Conservation (phyloP, 495 filamentous ascomycete species). For the Hypoxylon fuscum region DNA sequence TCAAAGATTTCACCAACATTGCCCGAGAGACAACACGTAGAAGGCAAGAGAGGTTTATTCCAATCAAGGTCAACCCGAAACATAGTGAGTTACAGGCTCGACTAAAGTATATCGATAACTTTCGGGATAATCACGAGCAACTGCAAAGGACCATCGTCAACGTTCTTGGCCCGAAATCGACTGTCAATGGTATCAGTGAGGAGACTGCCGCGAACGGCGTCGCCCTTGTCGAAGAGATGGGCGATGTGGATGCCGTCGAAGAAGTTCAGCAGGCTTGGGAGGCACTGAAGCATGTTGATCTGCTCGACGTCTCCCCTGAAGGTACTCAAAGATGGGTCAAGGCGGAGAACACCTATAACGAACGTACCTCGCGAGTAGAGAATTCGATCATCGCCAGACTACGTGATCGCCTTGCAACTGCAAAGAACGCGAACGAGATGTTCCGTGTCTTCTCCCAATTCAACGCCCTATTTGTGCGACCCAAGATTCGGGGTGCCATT, state of each 20-base stretch:
- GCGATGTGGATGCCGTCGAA: constrained; percentile 97
- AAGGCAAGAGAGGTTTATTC: constrained; percentile 95
- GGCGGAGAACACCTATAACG: constrained; percentile 94
- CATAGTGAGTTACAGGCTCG: constrained; percentile 89
- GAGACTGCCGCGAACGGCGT: constrained; percentile 65
- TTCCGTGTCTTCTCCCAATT: constrained; percentile 99
- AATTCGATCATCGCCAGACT: constrained; percentile 98
- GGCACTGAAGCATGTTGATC: constrained; percentile 90
- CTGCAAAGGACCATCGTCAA: constrained; percentile 94
- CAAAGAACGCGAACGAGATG: constrained; percentile 98
- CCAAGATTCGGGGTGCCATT: constrained; percentile 97
- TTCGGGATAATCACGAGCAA: constrained; percentile 96
- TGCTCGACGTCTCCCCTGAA: constrained; percentile 88
- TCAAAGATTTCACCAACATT: constrained; percentile 97
- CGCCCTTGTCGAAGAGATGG: constrained; percentile 88
- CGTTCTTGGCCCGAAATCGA: constrained; percentile 80
- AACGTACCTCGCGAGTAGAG: constrained; percentile 93
- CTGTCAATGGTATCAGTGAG: constrained; percentile 59
- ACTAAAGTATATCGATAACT: constrained; percentile 90
- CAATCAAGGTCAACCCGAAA: constrained; percentile 89
- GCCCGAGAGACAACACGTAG: constrained; percentile 91
- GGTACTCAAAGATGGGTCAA: constrained; percentile 90
- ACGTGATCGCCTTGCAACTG: constrained; percentile 90
- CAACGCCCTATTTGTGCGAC: constrained; percentile 96
- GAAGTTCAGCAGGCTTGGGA: constrained; percentile 95